phyloP scores from a whole-genome alignment of 345 rosid genomes.

The Eucalyptus erythrocorys region DNA sequence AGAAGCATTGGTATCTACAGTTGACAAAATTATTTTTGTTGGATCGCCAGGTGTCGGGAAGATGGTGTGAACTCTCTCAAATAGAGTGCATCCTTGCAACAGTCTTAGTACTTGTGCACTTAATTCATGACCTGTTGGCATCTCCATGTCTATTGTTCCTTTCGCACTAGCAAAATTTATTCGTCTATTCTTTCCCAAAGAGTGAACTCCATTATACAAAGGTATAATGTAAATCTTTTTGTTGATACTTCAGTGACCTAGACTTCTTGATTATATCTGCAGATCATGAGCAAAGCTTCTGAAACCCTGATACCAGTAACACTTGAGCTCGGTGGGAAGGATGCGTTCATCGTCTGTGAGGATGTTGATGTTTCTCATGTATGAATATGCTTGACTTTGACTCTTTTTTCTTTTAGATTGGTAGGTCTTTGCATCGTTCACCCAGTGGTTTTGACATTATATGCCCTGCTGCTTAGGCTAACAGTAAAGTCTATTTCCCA shows the following conservation, averaged over 20 bases:
- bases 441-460: neutral
- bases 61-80: slow-evolving; percentile 41
- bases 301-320: slow-evolving; percentile 75
- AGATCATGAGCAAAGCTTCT: slow-evolving; percentile 93
- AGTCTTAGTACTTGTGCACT: neutral
- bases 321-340: slow-evolving; percentile 99
- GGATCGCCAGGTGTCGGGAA: slow-evolving; percentile 96
- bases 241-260: neutral
- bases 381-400: neutral
- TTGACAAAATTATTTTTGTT: slow-evolving; percentile 90
- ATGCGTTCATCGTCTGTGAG: slow-evolving; percentile 87
- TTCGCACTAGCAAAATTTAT: neutral
- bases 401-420: neutral
- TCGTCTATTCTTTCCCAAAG: neutral
- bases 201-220: neutral
- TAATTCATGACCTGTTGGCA: neutral
- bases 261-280: slow-evolving; percentile 14
- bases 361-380: slow-evolving; percentile 82
- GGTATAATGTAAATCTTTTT: neutral
- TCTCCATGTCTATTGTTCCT: neutral
- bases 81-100: neutral
- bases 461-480: neutral
- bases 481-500: neutral
- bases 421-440: neutral
- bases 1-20: slow-evolving; percentile 88